Base-by-base conservation (phyloP, 208 protist species). In the Trypanosoma congolense region DNA sequence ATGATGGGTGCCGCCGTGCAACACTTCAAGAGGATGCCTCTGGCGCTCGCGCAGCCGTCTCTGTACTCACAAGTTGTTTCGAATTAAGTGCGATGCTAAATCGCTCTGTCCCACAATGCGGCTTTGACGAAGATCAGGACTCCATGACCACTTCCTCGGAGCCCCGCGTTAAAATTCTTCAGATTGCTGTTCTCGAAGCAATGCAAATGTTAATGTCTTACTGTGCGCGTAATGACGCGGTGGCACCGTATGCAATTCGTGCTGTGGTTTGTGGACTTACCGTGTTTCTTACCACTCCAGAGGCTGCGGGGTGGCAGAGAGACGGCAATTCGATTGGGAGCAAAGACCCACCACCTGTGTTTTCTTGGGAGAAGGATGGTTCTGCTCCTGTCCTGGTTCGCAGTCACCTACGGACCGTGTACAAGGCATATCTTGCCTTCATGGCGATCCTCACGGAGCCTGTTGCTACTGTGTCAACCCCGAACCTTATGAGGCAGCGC, bases 341-440 rank as follows among this genome's bases (percentile, higher is more conserved):
- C 28, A 6, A 14, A 43, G 48, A 35, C 28, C 26, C 43, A 26
- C 55, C 62, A 10, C 36, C 36, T 30, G 36, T 60, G 21, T 56
- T 75, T 44, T 45, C n/a, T 30, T 53, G 57, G 28, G 75, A 73
- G 3, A 35, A 45, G n/a, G 49, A 45, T 40, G 41, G 19, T 2
- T 1, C n/a, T n/a, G n/a, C 25, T 14, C 38, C 48, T 18, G 71
- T 77, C 25, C 72, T 95, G 4, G 78, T 80, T 4, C 87, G 77
- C 55, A 89, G 74, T 40, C 77, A 85, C 26, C 73, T 92, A 10
- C 86, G 86, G 56, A 88, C 77, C 2, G 72, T 92, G 31, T 92
- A 95, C 73, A 70, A 76, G 10, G 74, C 73, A 6, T 92, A 90
- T 54, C 68, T 95, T 14, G 77, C 70, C 8, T 58, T 95, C 30